Percentiles rank a stretch among this genome's conserved stretches.
These are phyloP conservation scores for Agastache rugosa DNA, from an alignment of 257 asterid genomes.

Conservation along the genomic window DNA sequence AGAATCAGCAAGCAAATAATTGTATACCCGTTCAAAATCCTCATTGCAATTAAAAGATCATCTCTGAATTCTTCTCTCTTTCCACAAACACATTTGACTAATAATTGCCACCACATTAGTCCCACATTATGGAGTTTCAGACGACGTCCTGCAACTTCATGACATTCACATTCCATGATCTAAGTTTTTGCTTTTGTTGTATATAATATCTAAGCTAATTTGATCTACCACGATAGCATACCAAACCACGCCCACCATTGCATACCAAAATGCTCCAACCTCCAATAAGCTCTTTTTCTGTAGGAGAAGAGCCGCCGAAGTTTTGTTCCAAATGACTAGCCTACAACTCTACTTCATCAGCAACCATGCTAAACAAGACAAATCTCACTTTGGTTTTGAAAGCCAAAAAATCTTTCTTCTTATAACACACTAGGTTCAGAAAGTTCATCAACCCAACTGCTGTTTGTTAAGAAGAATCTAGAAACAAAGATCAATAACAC, in stretches of 20 bases:
- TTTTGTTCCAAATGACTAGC: background rate
- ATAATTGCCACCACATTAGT: conserved; percentile 5
- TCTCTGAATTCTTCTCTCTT: background rate
- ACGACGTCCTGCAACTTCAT: conserved; percentile 21
- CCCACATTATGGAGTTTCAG: background rate
- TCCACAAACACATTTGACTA: background rate
- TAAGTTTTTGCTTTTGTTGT: conserved; percentile 1
- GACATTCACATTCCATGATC: conserved; percentile 3
- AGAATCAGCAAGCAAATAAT: conserved; percentile 9
- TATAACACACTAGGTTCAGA: background rate
- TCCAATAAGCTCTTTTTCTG: conserved; percentile 1
- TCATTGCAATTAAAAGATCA: conserved; percentile 9
- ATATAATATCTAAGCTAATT: background rate
- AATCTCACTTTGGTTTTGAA: background rate
- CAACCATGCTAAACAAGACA: conserved; percentile 10
- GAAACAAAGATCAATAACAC: conserved; percentile 26
- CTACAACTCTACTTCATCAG: conserved; percentile 10
- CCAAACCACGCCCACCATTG: conserved; percentile 1
- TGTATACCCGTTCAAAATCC: background rate
- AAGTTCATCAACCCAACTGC: conserved; percentile 7
- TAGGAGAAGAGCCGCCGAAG: background rate
- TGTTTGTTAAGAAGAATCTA: conserved; percentile 1
- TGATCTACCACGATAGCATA: conserved; percentile 4
- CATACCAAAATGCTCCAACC: conserved; percentile 17
- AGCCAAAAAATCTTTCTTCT: background rate